These are phyloP conservation scores for Dimargaris verticillata DNA, from an alignment of 192 early-diverging fungal species.

Conservation along the genomic window DNA sequence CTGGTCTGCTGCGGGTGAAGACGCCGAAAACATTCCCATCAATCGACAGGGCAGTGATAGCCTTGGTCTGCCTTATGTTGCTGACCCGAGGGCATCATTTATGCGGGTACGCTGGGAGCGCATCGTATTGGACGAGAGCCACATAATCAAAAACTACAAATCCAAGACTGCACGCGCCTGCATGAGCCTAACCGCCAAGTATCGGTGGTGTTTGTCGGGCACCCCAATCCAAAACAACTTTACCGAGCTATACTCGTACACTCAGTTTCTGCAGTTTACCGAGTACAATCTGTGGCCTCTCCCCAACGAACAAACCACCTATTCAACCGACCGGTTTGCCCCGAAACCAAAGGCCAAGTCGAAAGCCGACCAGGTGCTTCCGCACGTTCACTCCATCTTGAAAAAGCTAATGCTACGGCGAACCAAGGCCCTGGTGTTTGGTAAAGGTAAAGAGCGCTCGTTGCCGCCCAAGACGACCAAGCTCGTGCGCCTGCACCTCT, in stretches of 20 bases:
- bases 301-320: too few species aligned
- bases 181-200: conserved; percentile 21
- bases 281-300: too few species aligned
- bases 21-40: not conserved
- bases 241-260: conserved; percentile 47
- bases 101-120: conserved; percentile 28
- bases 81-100: conserved; percentile 14
- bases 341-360: too few species aligned
- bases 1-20: conserved; percentile 10
- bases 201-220: conserved; percentile 50
- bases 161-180: conserved; percentile 30
- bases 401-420: conserved; percentile 8
- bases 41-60: too few species aligned
- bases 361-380: too few species aligned
- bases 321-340: too few species aligned
- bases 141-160: conserved; percentile 37
- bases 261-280: conserved; percentile 41
- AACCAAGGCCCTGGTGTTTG: conserved; percentile 9
- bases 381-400: conserved; percentile 2
- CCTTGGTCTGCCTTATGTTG: too few species aligned
- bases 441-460: not conserved
- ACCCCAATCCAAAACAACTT: conserved; percentile 50
- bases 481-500: too few species aligned
- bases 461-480: conserved; percentile 8
- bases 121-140: conserved; percentile 44